Conservation (phyloP, 305 asterid genomes). For the Andrographis paniculata region DNA sequence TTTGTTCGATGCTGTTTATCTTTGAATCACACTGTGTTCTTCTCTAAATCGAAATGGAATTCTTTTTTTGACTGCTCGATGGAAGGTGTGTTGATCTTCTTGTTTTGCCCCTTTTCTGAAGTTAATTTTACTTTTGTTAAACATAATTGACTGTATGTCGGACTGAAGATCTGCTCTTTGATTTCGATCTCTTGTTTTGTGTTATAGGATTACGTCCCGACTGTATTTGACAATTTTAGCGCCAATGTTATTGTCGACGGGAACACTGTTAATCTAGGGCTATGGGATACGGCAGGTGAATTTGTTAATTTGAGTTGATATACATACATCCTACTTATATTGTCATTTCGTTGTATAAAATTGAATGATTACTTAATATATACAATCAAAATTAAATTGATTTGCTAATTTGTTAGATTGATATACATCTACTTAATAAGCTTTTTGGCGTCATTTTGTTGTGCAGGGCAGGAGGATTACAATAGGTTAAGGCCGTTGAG, state of each 20-base stretch:
- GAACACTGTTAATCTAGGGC: slow-evolving; percentile 55
- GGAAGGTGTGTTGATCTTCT: too few relatives aligned
- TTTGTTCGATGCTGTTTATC: too few relatives aligned
- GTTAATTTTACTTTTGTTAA: too few relatives aligned
- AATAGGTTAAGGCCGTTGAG: neutral
- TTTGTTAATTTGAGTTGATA: slow-evolving; percentile 6
- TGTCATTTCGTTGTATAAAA: too few relatives aligned
- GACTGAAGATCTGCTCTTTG: neutral
- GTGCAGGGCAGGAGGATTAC: neutral
- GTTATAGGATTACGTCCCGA: slow-evolving; percentile 56
- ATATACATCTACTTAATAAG: neutral
- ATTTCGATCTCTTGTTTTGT: slow-evolving; percentile 9
- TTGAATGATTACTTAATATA: too few relatives aligned
- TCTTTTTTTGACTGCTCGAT: slow-evolving; percentile 1
- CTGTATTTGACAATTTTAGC: slow-evolving; percentile 66
- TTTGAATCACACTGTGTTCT: too few relatives aligned
- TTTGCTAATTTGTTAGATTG: too few relatives aligned
- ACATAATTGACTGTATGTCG: too few relatives aligned
- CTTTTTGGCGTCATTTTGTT: neutral
- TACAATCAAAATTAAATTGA: too few relatives aligned
- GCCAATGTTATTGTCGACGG: slow-evolving; percentile 71
- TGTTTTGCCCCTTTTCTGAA: too few relatives aligned
- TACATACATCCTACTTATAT: too few relatives aligned
- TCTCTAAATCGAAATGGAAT: neutral
- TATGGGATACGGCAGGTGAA: slow-evolving; percentile 68